Percentiles rank a stretch among this genome's conserved stretches.
phyloP scores from a whole-genome alignment of 768 basidiomycete genomes.

The Tubosaeta brunneosetosa region DNA sequence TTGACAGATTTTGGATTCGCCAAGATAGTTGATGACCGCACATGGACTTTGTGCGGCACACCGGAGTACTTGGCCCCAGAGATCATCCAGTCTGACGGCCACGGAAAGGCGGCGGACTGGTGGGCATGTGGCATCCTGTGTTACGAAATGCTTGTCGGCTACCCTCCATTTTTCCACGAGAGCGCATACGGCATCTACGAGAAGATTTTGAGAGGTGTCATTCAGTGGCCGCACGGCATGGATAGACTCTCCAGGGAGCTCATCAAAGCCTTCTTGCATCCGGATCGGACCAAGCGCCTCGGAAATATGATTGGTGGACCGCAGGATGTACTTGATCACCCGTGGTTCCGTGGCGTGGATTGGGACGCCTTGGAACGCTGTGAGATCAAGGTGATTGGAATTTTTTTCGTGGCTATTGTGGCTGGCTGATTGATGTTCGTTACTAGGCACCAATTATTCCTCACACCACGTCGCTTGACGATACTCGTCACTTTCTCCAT shows the following conservation, averaged over 20 bases:
- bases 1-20: constrained; percentile 99
- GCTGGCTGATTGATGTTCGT: background rate
- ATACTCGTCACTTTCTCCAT: constrained; percentile 82
- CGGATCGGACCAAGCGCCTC: constrained; percentile 85
- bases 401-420: constrained; percentile 1
- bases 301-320: constrained; percentile 93
- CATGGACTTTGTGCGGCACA: constrained; percentile 95
- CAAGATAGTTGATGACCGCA: constrained; percentile 95
- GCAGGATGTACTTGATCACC: constrained; percentile 84
- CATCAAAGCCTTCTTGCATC: constrained; percentile 83
- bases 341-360: constrained; percentile 95
- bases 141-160: constrained; percentile 99
- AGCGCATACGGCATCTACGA: constrained; percentile 98
- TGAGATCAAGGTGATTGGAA: constrained; percentile 67
- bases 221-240: constrained; percentile 88
- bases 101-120: constrained; percentile 98
- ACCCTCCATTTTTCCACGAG: constrained; percentile 97
- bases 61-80: constrained; percentile 98
- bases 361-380: constrained; percentile 85
- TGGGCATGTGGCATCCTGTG: constrained; percentile 98
- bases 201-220: constrained; percentile 85
- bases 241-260: constrained; percentile 87
- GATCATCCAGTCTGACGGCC: constrained; percentile 96
- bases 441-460: constrained; percentile 82
- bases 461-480: constrained; percentile 71